A percentile compares a stretch with the other conserved stretches of the same genome.
Conservation (phyloP, 495 filamentous ascomycete species). For the Entonaema liquescens region DNA sequence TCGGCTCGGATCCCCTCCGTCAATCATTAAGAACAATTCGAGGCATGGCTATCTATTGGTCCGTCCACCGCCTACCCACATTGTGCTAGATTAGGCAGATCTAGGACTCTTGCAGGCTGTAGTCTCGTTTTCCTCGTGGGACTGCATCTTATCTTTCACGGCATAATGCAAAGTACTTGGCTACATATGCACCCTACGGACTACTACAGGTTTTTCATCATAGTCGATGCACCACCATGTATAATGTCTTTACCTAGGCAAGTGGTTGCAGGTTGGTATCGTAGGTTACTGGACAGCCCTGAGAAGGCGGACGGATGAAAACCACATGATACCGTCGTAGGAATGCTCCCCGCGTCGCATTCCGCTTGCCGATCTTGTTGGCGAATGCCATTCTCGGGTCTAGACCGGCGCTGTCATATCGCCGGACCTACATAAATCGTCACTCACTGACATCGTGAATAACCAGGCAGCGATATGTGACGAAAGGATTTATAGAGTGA, state of each 20-base stretch:
- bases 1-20: slow-evolving; percentile 17
- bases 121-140: slow-evolving; percentile 19
- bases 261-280: slow-evolving; percentile 19
- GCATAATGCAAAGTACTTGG: not conserved
- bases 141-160: not conserved
- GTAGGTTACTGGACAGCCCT: slow-evolving; percentile 11
- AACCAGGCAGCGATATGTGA: slow-evolving; percentile 10
- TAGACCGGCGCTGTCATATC: slow-evolving; percentile 21
- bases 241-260: slow-evolving; percentile 1
- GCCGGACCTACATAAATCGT: slow-evolving; percentile 13
- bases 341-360: slow-evolving; percentile 32
- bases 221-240: not conserved
- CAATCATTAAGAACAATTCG: slow-evolving; percentile 30
- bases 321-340: slow-evolving; percentile 28
- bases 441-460: slow-evolving; percentile 8
- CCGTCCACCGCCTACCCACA: slow-evolving; percentile 29
- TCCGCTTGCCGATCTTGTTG: slow-evolving; percentile 32
- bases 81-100: slow-evolving; percentile 43
- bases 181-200: not conserved
- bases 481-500: slow-evolving; percentile 13
- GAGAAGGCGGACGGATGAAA: slow-evolving; percentile 17
- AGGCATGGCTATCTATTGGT: slow-evolving; percentile 30
- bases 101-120: slow-evolving; percentile 33
- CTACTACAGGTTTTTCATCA: not conserved
- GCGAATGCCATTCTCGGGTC: slow-evolving; percentile 8